Evolutionary conservation across 495 filamentous ascomycete species (phyloP).

Genomic region (Zalerion maritima): DNA sequence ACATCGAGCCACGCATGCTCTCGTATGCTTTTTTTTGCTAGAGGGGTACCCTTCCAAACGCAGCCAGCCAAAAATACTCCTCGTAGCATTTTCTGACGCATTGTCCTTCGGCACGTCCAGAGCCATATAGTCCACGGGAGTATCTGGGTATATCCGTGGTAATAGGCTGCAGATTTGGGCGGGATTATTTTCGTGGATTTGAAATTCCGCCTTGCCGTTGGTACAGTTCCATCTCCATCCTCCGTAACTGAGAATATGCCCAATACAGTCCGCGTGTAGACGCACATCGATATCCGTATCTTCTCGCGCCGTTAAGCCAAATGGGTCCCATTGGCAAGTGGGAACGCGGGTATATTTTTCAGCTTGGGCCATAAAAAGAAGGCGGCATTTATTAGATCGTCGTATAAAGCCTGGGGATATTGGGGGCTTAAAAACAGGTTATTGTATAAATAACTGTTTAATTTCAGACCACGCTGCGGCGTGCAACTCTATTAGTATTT

Average conservation of each 20-base stretch:
- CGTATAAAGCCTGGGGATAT: neutral
- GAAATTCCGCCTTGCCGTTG: neutral
- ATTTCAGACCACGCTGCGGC: neutral
- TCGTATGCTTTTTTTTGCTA: constrained; percentile 1
- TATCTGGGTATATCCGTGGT: no score
- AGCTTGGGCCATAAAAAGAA: neutral
- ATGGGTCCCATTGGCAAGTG: neutral
- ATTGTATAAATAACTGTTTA: neutral
- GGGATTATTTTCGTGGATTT: neutral
- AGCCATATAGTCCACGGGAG: neutral
- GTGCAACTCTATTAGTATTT: neutral
- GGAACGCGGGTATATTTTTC: neutral
- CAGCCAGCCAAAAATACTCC: constrained; percentile 1
- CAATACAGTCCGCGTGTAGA: neutral
- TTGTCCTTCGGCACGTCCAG: neutral
- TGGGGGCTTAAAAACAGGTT: neutral
- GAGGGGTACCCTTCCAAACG: neutral
- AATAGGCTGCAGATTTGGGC: neutral
- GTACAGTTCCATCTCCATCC: neutral
- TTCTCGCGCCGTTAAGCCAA: neutral
- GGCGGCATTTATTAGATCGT: neutral
- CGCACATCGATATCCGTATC: constrained; percentile 1
- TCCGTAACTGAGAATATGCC: neutral
- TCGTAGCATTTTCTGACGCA: neutral
- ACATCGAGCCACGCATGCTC: constrained; percentile 1